These are phyloP conservation scores for Lanmaoa pseudosensibilis DNA, from an alignment of 768 basidiomycete genomes.

Conservation along the genomic window DNA sequence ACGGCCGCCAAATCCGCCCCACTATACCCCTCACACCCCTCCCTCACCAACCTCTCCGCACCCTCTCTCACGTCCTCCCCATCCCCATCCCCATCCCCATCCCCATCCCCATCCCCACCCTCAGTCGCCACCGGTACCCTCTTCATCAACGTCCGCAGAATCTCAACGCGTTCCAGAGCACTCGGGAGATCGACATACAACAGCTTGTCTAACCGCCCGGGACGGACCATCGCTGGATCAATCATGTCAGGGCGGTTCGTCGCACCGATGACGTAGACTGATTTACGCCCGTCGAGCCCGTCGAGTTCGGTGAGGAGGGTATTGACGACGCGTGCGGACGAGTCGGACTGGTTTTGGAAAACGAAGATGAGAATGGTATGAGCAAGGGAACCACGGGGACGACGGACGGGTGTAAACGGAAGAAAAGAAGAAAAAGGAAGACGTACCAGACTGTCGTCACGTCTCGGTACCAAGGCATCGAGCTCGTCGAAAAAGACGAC, in stretches of 20 bases:
- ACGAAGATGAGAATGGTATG: not conserved
- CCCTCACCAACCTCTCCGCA: slow-evolving; percentile 51
- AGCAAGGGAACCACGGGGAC: not conserved
- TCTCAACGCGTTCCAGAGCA: slow-evolving; percentile 74
- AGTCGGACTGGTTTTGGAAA: slow-evolving; percentile 60
- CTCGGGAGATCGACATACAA: slow-evolving; percentile 89
- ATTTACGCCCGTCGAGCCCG: slow-evolving; percentile 82
- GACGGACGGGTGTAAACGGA: not conserved
- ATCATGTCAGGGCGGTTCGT: slow-evolving; percentile 98
- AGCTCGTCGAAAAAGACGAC: slow-evolving; percentile 96
- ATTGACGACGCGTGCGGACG: slow-evolving; percentile 87
- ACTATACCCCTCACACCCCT: slow-evolving; percentile 81
- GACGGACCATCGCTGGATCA: slow-evolving; percentile 97
- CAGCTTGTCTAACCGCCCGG: slow-evolving; percentile 90
- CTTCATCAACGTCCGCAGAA: slow-evolving; percentile 71
- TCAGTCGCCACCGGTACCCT: slow-evolving; percentile 66
- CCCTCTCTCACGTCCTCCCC: slow-evolving; percentile 14
- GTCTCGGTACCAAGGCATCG: slow-evolving; percentile 85
- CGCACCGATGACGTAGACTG: slow-evolving; percentile 91
- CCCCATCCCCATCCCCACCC: no score
- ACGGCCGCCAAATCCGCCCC: slow-evolving; percentile 90
- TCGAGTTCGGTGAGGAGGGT: slow-evolving; percentile 93
- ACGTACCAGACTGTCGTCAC: slow-evolving; percentile 85
- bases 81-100: no score
- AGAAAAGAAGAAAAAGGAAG: not conserved